Percentiles rank a stretch among this genome's conserved stretches.
phyloP scores from a whole-genome alignment of 208 protist species.

The Leishmania arabica region DNA sequence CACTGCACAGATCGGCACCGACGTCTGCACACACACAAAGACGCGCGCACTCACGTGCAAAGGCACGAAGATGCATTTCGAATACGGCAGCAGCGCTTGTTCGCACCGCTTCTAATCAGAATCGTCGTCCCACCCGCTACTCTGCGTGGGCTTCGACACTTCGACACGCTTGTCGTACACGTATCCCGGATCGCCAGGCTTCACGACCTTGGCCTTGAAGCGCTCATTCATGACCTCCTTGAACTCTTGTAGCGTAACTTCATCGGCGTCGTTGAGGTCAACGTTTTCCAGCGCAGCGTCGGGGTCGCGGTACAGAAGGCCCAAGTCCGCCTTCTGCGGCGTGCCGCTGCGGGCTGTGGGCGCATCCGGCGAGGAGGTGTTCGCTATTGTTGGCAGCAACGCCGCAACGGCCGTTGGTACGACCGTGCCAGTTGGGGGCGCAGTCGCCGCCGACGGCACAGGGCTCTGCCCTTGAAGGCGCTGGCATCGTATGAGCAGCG shows the following conservation, averaged over 20 bases:
- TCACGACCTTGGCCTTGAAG: constrained; percentile 70
- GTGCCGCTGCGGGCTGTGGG: neutral
- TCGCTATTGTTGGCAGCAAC: neutral
- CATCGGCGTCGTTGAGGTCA: constrained; percentile 89
- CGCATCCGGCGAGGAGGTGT: neutral
- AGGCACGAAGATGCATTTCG: neutral
- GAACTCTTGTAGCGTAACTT: constrained; percentile 86
- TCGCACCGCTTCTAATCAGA: constrained; percentile 15
- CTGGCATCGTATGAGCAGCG: constrained; percentile 67
- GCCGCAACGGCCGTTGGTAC: neutral
- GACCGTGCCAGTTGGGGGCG: neutral
- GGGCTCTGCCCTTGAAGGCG: constrained; percentile 30
- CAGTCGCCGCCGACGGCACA: neutral
- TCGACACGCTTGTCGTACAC: constrained; percentile 88
- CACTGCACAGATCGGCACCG: neutral
- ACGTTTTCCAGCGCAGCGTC: constrained; percentile 85
- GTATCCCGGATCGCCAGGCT: constrained; percentile 83
- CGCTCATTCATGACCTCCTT: constrained; percentile 88
- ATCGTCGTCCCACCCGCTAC: constrained; percentile 89
- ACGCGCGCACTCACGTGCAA: neutral
- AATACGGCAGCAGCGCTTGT: neutral
- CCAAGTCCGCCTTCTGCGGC: constrained; percentile 85
- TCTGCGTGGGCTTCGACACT: constrained; percentile 56
- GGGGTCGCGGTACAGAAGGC: constrained; percentile 87
- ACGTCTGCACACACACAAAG: neutral